Evolutionary conservation across 2,329 filamentous ascomycete genomes (phyloP), one percentile per base, ranked within the genome.

Genomic region (Chalara sp.): DNA sequence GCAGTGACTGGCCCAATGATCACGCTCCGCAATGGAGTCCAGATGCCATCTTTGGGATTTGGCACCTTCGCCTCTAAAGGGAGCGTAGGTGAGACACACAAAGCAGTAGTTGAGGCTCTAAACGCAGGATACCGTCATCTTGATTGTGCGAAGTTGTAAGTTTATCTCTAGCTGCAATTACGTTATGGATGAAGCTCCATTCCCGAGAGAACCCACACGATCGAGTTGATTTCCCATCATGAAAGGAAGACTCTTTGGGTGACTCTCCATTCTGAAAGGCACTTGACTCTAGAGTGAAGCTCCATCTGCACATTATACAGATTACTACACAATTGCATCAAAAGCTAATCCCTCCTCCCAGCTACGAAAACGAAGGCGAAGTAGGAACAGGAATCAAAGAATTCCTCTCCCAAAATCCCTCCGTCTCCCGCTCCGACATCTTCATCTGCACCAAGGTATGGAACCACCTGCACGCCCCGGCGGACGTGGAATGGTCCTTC

Each of bases 401-500:
- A 51, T 88, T 86, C 31, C 81, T 93, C 56, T 75, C 73, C 32
- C 41, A 44, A 32, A 62, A 63, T 52, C 72, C 80, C 5, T 86
- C 86, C 21, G 75, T 79, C 54, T 87, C 84, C 76, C 80, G 89
- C 54, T 80, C 86, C 66, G 87, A 95, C 52, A 71, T 95, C 55
- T 95, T 93, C 70, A 80, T 95, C 53, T 87, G 88, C 49, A 89
- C 84, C 62, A 95, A 95, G 76, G 78, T 91, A 37, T 95, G 89
- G 88, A 84, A 84, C 63, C 88, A 86, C 48, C 89, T 87, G 70
- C 84, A 86, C 68, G 57, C 73, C 67, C 62, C 62, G 5, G 80
- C 78, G 37, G 77, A 84, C 12, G 82, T 83, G 12, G 83, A 86
- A 70, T 74, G 84, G 64, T 83, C 80, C 44, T 75, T 93, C 42